Evolutionary conservation across 1,139 yeast genomes (phyloP).

Genomic region (Yamadazyma siamensis): DNA sequence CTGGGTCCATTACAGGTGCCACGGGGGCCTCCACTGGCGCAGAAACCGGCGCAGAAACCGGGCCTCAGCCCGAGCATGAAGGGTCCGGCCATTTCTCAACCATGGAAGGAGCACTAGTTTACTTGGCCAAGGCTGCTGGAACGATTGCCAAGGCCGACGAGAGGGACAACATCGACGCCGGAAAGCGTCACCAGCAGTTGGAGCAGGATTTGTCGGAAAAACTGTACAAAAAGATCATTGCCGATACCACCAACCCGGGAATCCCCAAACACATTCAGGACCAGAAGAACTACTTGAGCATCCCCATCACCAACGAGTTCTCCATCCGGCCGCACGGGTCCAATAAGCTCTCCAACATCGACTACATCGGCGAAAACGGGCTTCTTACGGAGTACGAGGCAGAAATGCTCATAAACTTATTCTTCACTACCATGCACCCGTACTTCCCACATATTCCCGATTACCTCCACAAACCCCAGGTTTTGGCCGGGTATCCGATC

Average conservation of each 20-base stretch:
- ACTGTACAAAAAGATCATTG: slow-evolving; percentile 6
- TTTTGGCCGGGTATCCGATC: slow-evolving; percentile 75
- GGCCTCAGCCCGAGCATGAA: slow-evolving; percentile 1
- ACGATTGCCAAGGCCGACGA: slow-evolving; percentile 65
- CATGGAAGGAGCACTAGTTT: slow-evolving; percentile 65
- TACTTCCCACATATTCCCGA: slow-evolving; percentile 84
- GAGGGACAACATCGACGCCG: slow-evolving; percentile 65
- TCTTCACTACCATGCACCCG: slow-evolving; percentile 80
- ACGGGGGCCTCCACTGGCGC: not conserved
- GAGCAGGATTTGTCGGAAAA: slow-evolving; percentile 21
- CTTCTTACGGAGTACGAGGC: slow-evolving; percentile 70
- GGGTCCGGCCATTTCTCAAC: slow-evolving; percentile 35
- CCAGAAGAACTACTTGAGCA: slow-evolving; percentile 14
- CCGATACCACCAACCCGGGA: slow-evolving; percentile 4
- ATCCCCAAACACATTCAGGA: slow-evolving; percentile 16
- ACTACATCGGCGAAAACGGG: slow-evolving; percentile 57
- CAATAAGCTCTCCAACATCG: slow-evolving; percentile 53
- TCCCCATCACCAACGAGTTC: slow-evolving; percentile 16
- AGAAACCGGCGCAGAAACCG: not conserved
- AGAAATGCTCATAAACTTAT: slow-evolving; percentile 54
- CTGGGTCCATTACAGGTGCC: too few species aligned
- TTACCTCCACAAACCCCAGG: slow-evolving; percentile 63
- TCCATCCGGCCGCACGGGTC: slow-evolving; percentile 54
- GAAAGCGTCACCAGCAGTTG: slow-evolving; percentile 48
- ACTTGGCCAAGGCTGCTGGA: slow-evolving; percentile 75